These are phyloP conservation scores for Adansonia gregorii DNA, from an alignment of 441 rosid species.

Conservation along the genomic window DNA sequence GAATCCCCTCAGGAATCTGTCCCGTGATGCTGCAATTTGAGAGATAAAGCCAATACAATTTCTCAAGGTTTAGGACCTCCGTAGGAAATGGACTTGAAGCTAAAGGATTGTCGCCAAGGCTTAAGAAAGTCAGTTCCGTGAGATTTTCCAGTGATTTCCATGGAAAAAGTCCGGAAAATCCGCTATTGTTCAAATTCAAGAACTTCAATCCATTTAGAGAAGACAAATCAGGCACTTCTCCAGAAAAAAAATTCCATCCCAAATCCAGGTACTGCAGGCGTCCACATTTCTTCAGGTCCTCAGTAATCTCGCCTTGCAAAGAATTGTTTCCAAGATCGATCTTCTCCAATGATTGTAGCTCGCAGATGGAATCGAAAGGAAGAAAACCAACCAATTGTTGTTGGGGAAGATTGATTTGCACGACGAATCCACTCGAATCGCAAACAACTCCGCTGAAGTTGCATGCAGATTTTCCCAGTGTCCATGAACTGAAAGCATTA, in stretches of 20 bases:
- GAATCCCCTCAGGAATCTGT: conserved; percentile 54
- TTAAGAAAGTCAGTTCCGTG: conserved; percentile 48
- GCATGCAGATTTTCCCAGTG: conserved; percentile 34
- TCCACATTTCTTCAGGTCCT: conserved; percentile 42
- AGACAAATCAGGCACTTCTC: conserved; percentile 53
- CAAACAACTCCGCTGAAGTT: conserved; percentile 54
- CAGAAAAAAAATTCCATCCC: conserved; percentile 53
- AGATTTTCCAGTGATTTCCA: conserved; percentile 55
- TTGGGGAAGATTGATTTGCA: conserved; percentile 50
- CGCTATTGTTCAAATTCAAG: conserved; percentile 52
- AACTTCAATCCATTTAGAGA: conserved; percentile 39
- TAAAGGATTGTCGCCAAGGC: conserved; percentile 63
- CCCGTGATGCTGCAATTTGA: conserved; percentile 60
- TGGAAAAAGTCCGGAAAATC: conserved; percentile 55
- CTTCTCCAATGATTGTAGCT: conserved; percentile 45
- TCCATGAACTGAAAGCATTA: conserved; percentile 46
- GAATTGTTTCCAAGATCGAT: conserved; percentile 51
- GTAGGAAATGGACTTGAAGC: conserved; percentile 43
- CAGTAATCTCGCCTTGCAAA: conserved; percentile 38
- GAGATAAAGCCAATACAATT: conserved; percentile 55
- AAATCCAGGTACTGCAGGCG: conserved; percentile 46
- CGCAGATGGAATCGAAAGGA: conserved; percentile 54
- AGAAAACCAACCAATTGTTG: conserved; percentile 34
- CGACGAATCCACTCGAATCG: conserved; percentile 42
- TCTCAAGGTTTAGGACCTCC: conserved; percentile 46